Evolutionary conservation across 202 grass and related monocot species (phyloP), one percentile per base, ranked within the genome.

Genomic region (Panicum hallii): DNA sequence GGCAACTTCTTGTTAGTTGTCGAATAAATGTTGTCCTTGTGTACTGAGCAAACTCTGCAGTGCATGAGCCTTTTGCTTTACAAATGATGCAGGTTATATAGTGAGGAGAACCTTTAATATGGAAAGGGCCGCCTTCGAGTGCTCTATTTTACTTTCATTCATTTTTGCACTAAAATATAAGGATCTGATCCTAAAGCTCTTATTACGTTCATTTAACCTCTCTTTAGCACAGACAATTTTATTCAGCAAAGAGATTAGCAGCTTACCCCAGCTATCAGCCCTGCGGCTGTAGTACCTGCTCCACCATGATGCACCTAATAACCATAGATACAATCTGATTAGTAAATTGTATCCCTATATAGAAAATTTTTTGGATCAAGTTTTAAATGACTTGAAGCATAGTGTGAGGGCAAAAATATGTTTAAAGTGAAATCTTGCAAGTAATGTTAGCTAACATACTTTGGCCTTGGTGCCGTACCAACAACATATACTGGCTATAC

Each of bases 271-370:
- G 93, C 91, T 94, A 94, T 89, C 75, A 99, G 79, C 45, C 93
- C 96, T 70, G 93, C 84, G 30, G 96, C 96, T 55, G 96, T 99
- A 42, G 96, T 99, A 60, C 96, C 96, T 82, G 96, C 96, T 72
- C 96, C 96, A 63, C 96, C 96, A 87, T 99, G 96, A 89, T 99
- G 96, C 58, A 99, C 90, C 96, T 99, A 76, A 89, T 61, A 61
- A 82, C 81, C 32, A 66, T 82, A 42, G 12, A 82, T 78, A 71
- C 48, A 64, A 81, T 77, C 52, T 60, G 42, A 47, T 81, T 38
- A 83, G 62, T 69, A 85, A 77, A 67, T 16, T 83, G 58, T 16
- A 11, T 71, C 81, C 16, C 55, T 22, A 68, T 76, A 70, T 28
- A 63, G 15, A 74, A 70, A 87, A 79, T 14, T 56, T 63, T 40